Conservation (phyloP, 202 grass and related monocot genomes). For the Elaeis oleifera region DNA sequence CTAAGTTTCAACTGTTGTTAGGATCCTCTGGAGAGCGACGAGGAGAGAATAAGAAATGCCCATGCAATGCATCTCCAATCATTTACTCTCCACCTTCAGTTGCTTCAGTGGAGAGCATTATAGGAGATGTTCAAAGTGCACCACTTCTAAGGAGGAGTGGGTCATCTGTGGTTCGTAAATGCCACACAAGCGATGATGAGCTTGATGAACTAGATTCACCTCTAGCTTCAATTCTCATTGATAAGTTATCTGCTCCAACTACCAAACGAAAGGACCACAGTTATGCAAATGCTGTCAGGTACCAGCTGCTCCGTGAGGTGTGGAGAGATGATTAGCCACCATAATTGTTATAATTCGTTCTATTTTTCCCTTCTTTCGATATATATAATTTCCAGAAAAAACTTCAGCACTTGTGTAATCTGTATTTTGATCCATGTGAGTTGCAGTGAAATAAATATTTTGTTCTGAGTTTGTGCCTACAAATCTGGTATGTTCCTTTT, state of each 20-base stretch:
- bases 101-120: constrained; percentile 44
- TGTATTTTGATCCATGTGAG: no score
- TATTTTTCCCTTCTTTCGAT: no score
- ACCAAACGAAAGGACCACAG: constrained; percentile 42
- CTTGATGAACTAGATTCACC: constrained; percentile 80
- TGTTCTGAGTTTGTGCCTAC: no score
- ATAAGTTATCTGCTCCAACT: constrained; percentile 24
- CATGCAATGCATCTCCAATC: constrained; percentile 46
- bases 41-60: constrained; percentile 40
- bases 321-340: constrained; percentile 55
- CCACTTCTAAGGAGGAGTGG: constrained; percentile 29
- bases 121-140: constrained; percentile 50
- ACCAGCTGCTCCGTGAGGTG: constrained; percentile 76
- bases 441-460: no score
- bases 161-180: constrained; percentile 63
- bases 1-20: constrained; percentile 22
- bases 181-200: constrained; percentile 83
- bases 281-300: constrained; percentile 38
- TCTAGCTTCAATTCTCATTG: constrained; percentile 45
- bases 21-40: constrained; percentile 48
- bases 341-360: no score
- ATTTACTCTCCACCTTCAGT: constrained; percentile 49
- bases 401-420: no score
- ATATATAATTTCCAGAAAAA: no score
- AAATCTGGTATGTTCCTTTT: no score